Percentiles rank a stretch among this genome's conserved stretches.
Conservation (phyloP, 257 asterid genomes). For the Thymus mandschuricus region DNA sequence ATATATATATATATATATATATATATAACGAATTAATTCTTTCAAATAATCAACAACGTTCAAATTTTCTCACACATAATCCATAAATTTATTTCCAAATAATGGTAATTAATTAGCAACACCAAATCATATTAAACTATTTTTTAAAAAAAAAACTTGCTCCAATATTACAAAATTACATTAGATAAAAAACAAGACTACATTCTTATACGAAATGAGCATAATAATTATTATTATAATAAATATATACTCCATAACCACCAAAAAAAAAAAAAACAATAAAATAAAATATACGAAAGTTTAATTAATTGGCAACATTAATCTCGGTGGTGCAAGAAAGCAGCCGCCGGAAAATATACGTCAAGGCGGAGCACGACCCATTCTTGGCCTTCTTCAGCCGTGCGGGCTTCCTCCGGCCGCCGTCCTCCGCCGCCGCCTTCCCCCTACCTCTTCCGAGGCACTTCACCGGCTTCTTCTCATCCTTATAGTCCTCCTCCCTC, state of each 20-base stretch:
- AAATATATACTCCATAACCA: conserved; percentile 21
- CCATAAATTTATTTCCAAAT: conserved; percentile 1
- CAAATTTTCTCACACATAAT: not conserved
- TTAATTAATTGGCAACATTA: conserved; percentile 62
- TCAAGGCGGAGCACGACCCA: conserved; percentile 46
- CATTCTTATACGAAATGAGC: not conserved
- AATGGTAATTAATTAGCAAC: not conserved
- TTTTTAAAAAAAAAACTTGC: not conserved
- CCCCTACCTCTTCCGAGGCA: conserved; percentile 47
- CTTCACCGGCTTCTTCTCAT: conserved; percentile 40
- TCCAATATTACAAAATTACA: not conserved
- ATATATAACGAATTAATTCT: not conserved
- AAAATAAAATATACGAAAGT: not conserved
- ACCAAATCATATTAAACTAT: not conserved
- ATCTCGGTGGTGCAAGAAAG: conserved; percentile 79
- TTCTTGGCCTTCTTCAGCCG: conserved; percentile 51
- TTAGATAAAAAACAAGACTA: not conserved
- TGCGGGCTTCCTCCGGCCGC: conserved; percentile 31
- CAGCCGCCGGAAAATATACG: conserved; percentile 67
- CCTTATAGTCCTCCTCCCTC: conserved; percentile 50
- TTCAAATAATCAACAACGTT: conserved; percentile 2
- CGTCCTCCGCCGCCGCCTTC: not conserved
- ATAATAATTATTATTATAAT: conserved; percentile 12
- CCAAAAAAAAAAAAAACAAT: not conserved
- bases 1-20: no score